These are phyloP conservation scores for Medicago arabica DNA, from an alignment of 306 rosid genomes.

Conservation along the genomic window DNA sequence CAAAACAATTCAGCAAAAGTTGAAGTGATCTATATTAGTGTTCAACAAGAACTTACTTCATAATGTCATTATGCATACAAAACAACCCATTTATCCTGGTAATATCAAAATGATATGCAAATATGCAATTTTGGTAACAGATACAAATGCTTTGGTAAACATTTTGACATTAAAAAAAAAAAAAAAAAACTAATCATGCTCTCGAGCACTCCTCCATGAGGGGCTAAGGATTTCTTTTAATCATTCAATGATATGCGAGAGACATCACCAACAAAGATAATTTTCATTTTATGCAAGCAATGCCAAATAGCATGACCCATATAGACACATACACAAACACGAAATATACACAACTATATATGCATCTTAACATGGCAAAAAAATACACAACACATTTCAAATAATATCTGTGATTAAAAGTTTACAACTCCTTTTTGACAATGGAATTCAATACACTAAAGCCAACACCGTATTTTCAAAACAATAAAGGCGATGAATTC, in stretches of 20 bases:
- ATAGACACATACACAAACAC: background rate
- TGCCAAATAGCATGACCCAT: background rate
- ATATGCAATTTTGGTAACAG: background rate
- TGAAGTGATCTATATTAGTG: no score
- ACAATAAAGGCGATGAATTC: no score
- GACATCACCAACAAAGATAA: background rate
- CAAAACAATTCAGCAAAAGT: no score
- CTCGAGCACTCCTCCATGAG: background rate
- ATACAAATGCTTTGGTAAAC: no score
- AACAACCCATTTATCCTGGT: background rate
- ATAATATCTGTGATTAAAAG: conserved; percentile 3
- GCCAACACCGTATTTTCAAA: no score
- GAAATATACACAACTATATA: background rate
- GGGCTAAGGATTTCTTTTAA: background rate
- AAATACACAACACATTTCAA: background rate
- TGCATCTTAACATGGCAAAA: background rate
- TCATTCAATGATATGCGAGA: background rate
- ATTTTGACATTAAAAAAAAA: no score
- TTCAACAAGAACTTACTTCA: no score
- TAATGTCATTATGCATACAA: no score
- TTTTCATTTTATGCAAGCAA: background rate
- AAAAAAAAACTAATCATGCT: no score
- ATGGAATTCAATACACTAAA: no score
- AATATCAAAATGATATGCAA: background rate
- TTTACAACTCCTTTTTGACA: background rate